phyloP scores from a whole-genome alignment of 2,329 filamentous ascomycete species.

The Zarea fungicola region DNA sequence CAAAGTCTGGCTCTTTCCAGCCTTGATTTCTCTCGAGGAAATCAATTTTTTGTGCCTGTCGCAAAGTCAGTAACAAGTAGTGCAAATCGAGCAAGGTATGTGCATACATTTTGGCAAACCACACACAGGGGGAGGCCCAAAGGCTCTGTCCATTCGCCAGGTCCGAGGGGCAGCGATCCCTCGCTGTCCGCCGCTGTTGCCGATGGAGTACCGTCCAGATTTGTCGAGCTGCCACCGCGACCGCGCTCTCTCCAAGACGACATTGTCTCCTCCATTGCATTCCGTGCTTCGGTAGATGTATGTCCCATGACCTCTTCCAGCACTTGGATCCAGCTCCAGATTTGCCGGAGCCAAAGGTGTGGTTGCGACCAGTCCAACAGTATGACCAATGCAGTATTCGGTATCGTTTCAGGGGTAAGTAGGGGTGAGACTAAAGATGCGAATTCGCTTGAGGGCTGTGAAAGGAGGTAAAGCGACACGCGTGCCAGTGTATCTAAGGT shows the following conservation, averaged over 20 bases:
- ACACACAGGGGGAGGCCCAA: constrained; percentile 83
- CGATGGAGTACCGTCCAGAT: constrained; percentile 55
- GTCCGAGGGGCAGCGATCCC: constrained; percentile 70
- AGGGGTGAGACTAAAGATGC: constrained; percentile 78
- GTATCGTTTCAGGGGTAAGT: constrained; percentile 75
- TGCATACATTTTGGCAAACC: constrained; percentile 84
- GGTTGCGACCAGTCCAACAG: constrained; percentile 95
- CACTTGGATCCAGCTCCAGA: constrained; percentile 84
- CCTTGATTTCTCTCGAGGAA: constrained; percentile 80
- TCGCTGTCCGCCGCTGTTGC: constrained; percentile 59
- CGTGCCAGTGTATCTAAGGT: constrained; percentile 78
- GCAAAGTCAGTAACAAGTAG: constrained; percentile 19
- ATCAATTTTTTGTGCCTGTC: constrained; percentile 81
- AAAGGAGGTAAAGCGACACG: constrained; percentile 81
- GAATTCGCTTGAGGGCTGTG: constrained; percentile 78
- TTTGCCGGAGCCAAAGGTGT: constrained; percentile 84
- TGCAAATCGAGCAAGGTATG: constrained; percentile 14
- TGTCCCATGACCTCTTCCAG: constrained; percentile 71
- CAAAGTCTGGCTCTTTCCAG: constrained; percentile 96
- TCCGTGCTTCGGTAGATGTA: constrained; percentile 69
- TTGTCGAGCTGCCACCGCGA: constrained; percentile 56
- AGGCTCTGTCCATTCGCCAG: constrained; percentile 89
- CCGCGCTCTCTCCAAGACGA: constrained; percentile 71
- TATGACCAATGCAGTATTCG: constrained; percentile 82
- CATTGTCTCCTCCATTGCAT: constrained; percentile 84